Evolutionary conservation across 1,139 yeast genomes (phyloP), one percentile per base, ranked within the genome.

Genomic region (Yamadazyma spencermartinsiae): DNA sequence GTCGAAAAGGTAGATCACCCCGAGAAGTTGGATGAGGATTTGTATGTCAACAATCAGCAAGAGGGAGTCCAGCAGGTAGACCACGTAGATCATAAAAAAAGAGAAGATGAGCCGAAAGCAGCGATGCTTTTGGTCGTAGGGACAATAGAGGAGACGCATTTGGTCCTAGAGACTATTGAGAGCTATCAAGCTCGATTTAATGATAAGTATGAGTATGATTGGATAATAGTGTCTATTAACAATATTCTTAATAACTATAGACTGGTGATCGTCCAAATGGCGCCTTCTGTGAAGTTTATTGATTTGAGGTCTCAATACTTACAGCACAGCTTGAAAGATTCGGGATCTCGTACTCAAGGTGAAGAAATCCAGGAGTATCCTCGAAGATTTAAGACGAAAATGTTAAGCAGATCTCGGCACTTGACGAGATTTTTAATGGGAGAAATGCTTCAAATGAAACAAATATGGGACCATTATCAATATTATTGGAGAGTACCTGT

Each of bases 401-500:
- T 19, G 2, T 27, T n/a, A 4, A 9, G 21, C 10, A 40, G 38
- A 29, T 37, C 39, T 6, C 70, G 86, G 45, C 85, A 79, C 59
- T 79, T 81, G 83, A 80, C 87, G 46, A 65, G 87, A 31, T 81
- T 74, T 54, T 74, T 76, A 52, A 65, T 80, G 2, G 84, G 85
- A 0, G 76, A 78, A 51, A 78, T 79, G 53, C 48, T 47, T 27
- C 41, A 46, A 24, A 16, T 46, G 29, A 47, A 45, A 6, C 40
- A 36, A 4, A 11, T 48, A 9, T 79, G 68, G 58, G 45, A 58
- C 24, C 62, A 68, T 6, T 80, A 78, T 54, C 74, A 74, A 43
- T 80, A 76, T 56, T 80, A 76, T 57, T 78, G 86, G 84, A 67
- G 86, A 43, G 79, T 82, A n/a, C 86, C 82, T 49, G 80, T 84